A percentile compares a stretch with the other conserved stretches of the same genome.
Evolutionary conservation across 2,329 filamentous ascomycete genomes (phyloP).

Genomic region (Xylaria digitata): DNA sequence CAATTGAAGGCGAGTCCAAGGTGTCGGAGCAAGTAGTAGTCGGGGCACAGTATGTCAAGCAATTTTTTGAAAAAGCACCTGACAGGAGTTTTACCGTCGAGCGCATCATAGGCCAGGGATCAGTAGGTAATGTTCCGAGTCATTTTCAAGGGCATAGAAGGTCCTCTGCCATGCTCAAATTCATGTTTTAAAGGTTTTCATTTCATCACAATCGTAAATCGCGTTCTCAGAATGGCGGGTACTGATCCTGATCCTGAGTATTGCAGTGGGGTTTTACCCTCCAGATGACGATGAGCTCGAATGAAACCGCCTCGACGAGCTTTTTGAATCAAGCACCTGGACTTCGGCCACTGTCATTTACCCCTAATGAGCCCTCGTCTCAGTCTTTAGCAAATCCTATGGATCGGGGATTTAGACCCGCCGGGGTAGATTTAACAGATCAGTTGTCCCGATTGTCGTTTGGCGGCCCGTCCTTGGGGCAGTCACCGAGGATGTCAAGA

Average conservation of each 20-base stretch:
- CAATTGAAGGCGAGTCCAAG: neutral
- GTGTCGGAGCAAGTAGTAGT: slow-evolving; percentile 14
- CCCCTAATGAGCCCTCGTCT: neutral
- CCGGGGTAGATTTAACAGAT: neutral
- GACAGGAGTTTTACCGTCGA: slow-evolving; percentile 36
- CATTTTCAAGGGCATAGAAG: neutral
- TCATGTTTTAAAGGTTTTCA: neutral
- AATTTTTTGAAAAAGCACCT: slow-evolving; percentile 19
- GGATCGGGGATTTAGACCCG: too few species aligned
- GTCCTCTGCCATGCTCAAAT: neutral
- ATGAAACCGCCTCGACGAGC: neutral
- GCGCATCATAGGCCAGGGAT: slow-evolving; percentile 35
- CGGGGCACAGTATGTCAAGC: slow-evolving; percentile 10
- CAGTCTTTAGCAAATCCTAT: neutral
- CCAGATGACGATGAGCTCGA: slow-evolving; percentile 32
- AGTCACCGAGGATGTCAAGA: neutral
- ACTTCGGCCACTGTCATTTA: slow-evolving; percentile 1
- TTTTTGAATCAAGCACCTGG: neutral
- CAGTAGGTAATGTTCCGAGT: slow-evolving; percentile 15
- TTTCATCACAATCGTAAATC: too few species aligned
- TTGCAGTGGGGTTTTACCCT: slow-evolving; percentile 32
- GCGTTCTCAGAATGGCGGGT: neutral
- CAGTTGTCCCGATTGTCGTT: neutral
- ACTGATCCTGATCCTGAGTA: neutral
- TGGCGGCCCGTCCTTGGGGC: neutral